Evolutionary conservation across 192 early-diverging fungal species (phyloP).

Genomic region (Thoreauomyces humboldtii): DNA sequence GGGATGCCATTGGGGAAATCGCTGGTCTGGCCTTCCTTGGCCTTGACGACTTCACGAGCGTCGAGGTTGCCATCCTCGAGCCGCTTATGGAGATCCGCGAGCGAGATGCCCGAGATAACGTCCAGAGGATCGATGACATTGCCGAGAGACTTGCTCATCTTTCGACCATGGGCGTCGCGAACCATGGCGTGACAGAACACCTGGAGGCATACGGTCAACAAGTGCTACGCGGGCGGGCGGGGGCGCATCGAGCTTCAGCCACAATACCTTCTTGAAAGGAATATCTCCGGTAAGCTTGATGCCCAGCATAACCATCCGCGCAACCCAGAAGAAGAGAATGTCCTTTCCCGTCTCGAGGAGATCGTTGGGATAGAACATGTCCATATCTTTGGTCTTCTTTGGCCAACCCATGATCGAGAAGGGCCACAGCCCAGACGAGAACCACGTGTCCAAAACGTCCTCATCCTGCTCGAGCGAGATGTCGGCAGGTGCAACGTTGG

Average conservation of each 20-base stretch:
- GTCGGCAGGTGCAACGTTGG: conserved; percentile 54
- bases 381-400: conserved; percentile 78
- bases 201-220: conserved; percentile 24
- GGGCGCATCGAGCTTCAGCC: too few species aligned
- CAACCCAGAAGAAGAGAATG: conserved; percentile 99
- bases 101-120: conserved; percentile 89
- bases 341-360: conserved; percentile 98
- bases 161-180: conserved; percentile 95
- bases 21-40: conserved; percentile 76
- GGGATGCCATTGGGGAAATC: conserved; percentile 98
- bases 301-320: conserved; percentile 99
- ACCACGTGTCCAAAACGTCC: conserved; percentile 99
- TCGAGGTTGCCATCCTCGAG: conserved; percentile 87
- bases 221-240: background rate
- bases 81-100: conserved; percentile 74
- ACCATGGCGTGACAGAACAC: conserved; percentile 98
- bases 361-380: conserved; percentile 85
- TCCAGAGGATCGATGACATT: conserved; percentile 98
- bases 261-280: conserved; percentile 82
- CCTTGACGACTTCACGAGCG: conserved; percentile 81
- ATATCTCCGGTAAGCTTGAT: conserved; percentile 92
- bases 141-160: conserved; percentile 95
- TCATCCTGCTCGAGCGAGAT: conserved; percentile 81
- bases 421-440: conserved; percentile 98
- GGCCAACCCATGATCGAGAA: conserved; percentile 99